These are phyloP conservation scores for Syzygium aqueum DNA, from an alignment of 345 rosid genomes.

Conservation along the genomic window DNA sequence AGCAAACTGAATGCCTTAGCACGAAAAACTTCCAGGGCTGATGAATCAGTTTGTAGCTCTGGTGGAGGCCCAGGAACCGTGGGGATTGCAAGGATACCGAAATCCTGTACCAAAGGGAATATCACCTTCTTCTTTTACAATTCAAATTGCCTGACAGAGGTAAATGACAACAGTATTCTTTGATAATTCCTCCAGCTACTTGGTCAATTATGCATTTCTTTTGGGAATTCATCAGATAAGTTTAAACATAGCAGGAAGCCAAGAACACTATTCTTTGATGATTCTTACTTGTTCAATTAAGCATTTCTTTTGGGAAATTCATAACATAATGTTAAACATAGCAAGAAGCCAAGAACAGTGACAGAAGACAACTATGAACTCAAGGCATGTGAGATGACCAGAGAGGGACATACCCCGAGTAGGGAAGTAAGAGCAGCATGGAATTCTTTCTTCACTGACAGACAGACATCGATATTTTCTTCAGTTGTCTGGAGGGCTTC, in stretches of 20 bases:
- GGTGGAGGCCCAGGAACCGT: constrained; percentile 84
- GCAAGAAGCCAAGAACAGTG: neutral
- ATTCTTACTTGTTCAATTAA: too few species aligned
- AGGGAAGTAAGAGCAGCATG: constrained; percentile 45
- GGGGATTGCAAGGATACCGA: constrained; percentile 64
- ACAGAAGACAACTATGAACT: constrained; percentile 4
- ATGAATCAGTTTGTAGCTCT: constrained; percentile 48
- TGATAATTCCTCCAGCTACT: neutral
- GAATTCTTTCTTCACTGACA: constrained; percentile 40
- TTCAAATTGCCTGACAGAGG: neutral
- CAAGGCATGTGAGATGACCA: neutral
- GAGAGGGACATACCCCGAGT: constrained; percentile 43
- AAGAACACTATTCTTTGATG: too few species aligned
- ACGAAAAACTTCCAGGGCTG: constrained; percentile 38
- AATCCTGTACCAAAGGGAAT: constrained; percentile 28
- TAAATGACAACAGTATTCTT: neutral
- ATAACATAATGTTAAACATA: neutral
- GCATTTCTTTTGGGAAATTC: neutral
- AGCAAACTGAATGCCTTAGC: constrained; percentile 64
- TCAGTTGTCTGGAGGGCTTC: constrained; percentile 47
- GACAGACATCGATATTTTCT: constrained; percentile 37
- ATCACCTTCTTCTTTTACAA: neutral
- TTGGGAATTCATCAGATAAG: constrained; percentile 14
- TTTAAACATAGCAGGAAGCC: neutral
- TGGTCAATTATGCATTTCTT: neutral